Percentiles rank a stretch among this genome's conserved stretches.
These are phyloP conservation scores for Evernia prunastri DNA, from an alignment of 495 filamentous ascomycete species.

Conservation along the genomic window DNA sequence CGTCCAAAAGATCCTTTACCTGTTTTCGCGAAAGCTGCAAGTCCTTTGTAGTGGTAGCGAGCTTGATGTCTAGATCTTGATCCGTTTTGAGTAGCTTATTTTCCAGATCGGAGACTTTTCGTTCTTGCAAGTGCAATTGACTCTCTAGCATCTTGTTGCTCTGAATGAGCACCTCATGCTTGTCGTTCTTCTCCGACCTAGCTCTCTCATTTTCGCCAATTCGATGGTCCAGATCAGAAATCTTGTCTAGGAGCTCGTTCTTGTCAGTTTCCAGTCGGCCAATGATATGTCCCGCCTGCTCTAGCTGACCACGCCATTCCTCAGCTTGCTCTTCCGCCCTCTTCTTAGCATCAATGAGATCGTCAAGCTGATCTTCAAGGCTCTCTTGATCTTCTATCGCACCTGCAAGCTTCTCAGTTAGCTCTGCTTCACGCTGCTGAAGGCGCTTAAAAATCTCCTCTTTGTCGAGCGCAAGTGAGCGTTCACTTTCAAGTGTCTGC, in stretches of 20 bases:
- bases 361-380: slow-evolving; percentile 88
- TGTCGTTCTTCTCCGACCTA: slow-evolving; percentile 61
- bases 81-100: slow-evolving; percentile 76
- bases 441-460: slow-evolving; percentile 96
- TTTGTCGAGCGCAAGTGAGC: slow-evolving; percentile 90
- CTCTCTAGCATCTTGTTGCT: slow-evolving; percentile 91
- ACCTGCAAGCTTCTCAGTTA: slow-evolving; percentile 84
- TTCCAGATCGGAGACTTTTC: slow-evolving; percentile 84
- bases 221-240: slow-evolving; percentile 60
- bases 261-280: slow-evolving; percentile 78
- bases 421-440: slow-evolving; percentile 75
- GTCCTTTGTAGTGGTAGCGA: slow-evolving; percentile 75
- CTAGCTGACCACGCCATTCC: slow-evolving; percentile 69
- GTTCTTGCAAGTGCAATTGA: slow-evolving; percentile 80
- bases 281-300: slow-evolving; percentile 87
- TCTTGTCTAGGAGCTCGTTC: slow-evolving; percentile 57
- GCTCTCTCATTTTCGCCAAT: slow-evolving; percentile 59
- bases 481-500: slow-evolving; percentile 89
- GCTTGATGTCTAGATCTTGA: slow-evolving; percentile 83
- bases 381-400: slow-evolving; percentile 94
- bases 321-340: slow-evolving; percentile 80
- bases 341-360: slow-evolving; percentile 82
- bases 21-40: slow-evolving; percentile 62
- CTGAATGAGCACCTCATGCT: slow-evolving; percentile 65
- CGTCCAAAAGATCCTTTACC: slow-evolving; percentile 66